Conservation (phyloP, 345 rosid species). For the Eutrema yunnanense region DNA sequence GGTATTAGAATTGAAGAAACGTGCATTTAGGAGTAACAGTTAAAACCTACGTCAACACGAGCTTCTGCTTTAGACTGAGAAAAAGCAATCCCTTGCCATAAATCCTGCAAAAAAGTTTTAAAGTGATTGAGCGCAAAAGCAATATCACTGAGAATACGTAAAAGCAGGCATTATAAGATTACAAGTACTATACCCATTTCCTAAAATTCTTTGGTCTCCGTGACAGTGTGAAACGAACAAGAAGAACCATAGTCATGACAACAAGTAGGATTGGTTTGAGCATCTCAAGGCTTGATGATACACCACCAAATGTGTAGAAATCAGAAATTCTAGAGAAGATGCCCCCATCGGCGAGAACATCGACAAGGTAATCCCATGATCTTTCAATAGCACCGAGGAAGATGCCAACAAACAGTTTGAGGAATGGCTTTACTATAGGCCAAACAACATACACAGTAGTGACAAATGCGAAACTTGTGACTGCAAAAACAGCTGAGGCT, state of each 20-base stretch:
- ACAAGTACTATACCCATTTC: constrained; percentile 65
- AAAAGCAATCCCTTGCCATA: constrained; percentile 97
- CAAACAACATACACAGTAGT: constrained; percentile 70
- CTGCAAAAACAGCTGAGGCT: constrained; percentile 85
- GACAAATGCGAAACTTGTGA: constrained; percentile 65
- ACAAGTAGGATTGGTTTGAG: constrained; percentile 69
- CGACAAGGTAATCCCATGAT: constrained; percentile 55
- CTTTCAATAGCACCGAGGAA: constrained; percentile 51
- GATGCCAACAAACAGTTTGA: constrained; percentile 55
- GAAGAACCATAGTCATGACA: constrained; percentile 79
- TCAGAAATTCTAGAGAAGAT: constrained; percentile 53
- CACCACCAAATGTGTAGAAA: constrained; percentile 71
- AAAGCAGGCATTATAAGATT: not conserved
- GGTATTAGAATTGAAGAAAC: not conserved
- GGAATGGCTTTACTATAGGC: constrained; percentile 76
- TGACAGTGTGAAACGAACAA: constrained; percentile 85
- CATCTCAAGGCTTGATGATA: constrained; percentile 72
- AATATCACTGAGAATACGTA: not conserved
- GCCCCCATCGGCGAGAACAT: constrained; percentile 62
- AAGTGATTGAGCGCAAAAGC: constrained; percentile 1
- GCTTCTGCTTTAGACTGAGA: constrained; percentile 98
- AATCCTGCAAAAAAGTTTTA: constrained; percentile 49
- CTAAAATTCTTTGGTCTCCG: constrained; percentile 94
- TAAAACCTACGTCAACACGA: constrained; percentile 80
- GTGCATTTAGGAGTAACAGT: not conserved